Percentiles rank a stretch among this genome's conserved stretches.
Evolutionary conservation across 2,329 filamentous ascomycete species (phyloP).

Genomic region (Verruconis gallopava): DNA sequence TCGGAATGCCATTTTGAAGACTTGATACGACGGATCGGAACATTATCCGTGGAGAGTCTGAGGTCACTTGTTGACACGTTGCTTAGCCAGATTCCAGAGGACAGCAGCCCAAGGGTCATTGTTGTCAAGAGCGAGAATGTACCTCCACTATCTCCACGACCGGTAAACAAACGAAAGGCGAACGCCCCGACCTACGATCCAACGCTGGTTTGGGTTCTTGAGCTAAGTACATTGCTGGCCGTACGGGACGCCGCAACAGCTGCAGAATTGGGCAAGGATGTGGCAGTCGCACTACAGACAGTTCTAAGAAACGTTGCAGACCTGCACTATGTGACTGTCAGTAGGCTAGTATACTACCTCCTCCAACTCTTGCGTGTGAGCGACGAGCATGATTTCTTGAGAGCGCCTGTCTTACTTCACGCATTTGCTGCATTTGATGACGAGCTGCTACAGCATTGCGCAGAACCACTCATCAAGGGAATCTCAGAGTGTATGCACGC

Average conservation of each 20-base stretch:
- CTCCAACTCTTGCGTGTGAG: constrained; percentile 69
- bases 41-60: constrained; percentile 47
- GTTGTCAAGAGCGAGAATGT: constrained; percentile 78
- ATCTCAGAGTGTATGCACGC: constrained; percentile 69
- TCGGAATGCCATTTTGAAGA: constrained; percentile 76
- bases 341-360: constrained; percentile 75
- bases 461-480: constrained; percentile 63
- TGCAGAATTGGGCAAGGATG: constrained; percentile 58
- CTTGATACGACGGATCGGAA: constrained; percentile 70
- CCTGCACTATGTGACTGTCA: constrained; percentile 72
- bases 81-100: constrained; percentile 75
- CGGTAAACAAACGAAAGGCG: constrained; percentile 18
- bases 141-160: constrained; percentile 42
- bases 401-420: constrained; percentile 82
- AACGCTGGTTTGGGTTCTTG: constrained; percentile 75
- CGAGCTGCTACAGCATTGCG: constrained; percentile 61
- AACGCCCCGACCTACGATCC: constrained; percentile 60
- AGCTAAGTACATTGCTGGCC: constrained; percentile 73
- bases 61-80: constrained; percentile 57
- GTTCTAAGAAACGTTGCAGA: constrained; percentile 67
- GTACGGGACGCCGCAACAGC: constrained; percentile 64
- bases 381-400: constrained; percentile 87
- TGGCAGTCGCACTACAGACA: constrained; percentile 68
- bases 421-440: constrained; percentile 79
- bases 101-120: constrained; percentile 68